A percentile compares a stretch with the other conserved stretches of the same genome.
Conservation (phyloP, 371 early-diverging fungal genomes). For the Rhizopus microsporus region DNA sequence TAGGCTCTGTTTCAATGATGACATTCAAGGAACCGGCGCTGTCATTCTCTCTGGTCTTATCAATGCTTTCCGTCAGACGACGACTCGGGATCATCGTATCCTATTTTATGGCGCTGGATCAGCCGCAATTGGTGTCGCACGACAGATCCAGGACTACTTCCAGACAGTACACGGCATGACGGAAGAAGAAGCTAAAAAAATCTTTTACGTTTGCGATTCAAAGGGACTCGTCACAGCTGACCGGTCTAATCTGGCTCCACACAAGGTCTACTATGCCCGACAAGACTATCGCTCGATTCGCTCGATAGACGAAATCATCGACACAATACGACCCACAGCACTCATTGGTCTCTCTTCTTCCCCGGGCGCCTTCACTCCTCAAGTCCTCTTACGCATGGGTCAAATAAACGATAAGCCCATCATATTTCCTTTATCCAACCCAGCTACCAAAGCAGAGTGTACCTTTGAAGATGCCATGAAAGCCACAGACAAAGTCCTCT, state of each 20-base stretch:
- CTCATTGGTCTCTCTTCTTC: conserved; percentile 63
- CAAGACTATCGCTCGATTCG: conserved; percentile 51
- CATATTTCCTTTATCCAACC: conserved; percentile 68
- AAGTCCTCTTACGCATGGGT: conserved; percentile 60
- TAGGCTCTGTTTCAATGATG: conserved; percentile 63
- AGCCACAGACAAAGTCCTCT: conserved; percentile 63
- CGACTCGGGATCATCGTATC: conserved; percentile 46
- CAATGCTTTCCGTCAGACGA: conserved; percentile 56
- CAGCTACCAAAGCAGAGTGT: conserved; percentile 67
- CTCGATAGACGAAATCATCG: conserved; percentile 56
- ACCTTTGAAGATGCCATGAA: conserved; percentile 63
- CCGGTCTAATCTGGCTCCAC: conserved; percentile 44
- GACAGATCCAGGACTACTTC: conserved; percentile 64
- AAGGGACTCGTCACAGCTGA: conserved; percentile 37
- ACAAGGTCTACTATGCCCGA: conserved; percentile 57
- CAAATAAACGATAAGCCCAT: conserved; percentile 59
- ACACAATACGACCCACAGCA: conserved; percentile 63
- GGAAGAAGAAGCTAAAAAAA: conserved; percentile 60
- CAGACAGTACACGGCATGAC: conserved; percentile 57
- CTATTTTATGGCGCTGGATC: conserved; percentile 70
- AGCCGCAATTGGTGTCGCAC: conserved; percentile 70
- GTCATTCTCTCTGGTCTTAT: conserved; percentile 65
- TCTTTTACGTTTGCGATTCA: conserved; percentile 62
- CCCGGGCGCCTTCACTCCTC: conserved; percentile 61
- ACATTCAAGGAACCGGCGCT: conserved; percentile 67